These are phyloP conservation scores for Clitoria ternatea DNA, from an alignment of 306 rosid genomes.

Conservation along the genomic window DNA sequence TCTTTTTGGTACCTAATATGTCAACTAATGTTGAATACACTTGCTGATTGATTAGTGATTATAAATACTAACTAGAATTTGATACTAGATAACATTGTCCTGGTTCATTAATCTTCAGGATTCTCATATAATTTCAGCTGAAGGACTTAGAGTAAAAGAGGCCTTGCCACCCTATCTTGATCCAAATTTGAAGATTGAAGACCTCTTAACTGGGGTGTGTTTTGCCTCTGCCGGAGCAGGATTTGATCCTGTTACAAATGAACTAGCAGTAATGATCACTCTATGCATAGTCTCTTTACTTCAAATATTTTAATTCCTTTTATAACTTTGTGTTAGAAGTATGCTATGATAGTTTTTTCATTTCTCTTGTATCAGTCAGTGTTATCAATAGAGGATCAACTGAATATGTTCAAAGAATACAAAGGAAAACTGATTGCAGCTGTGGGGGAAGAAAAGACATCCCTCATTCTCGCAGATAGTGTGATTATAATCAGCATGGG, in stretches of 20 bases:
- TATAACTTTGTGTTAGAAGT: not conserved
- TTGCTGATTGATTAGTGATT: too few species aligned
- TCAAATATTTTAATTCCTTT: not conserved
- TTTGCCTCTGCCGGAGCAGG: slow-evolving; percentile 46
- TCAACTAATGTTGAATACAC: not conserved
- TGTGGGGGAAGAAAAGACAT: slow-evolving; percentile 24
- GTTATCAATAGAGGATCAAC: slow-evolving; percentile 27
- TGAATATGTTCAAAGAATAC: slow-evolving; percentile 28
- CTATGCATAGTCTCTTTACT: not conserved
- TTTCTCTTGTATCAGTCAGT: slow-evolving; percentile 10
- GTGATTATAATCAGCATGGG: slow-evolving; percentile 14
- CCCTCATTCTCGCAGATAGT: slow-evolving; percentile 4
- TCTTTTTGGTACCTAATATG: slow-evolving; percentile 16
- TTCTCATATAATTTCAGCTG: slow-evolving; percentile 26
- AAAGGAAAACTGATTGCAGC: slow-evolving; percentile 3
- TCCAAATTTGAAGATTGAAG: slow-evolving; percentile 30
- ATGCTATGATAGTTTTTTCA: not conserved
- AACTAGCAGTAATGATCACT: slow-evolving; percentile 17
- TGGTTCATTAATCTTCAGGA: not conserved
- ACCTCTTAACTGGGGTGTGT: slow-evolving; percentile 43
- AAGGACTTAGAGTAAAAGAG: slow-evolving; percentile 30
- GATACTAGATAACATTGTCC: not conserved
- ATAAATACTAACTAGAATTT: not conserved
- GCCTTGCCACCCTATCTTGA: slow-evolving; percentile 40
- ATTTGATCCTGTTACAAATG: slow-evolving; percentile 36